Evolutionary conservation across 106 monocot species (phyloP), one percentile per base, ranked within the genome.

Genomic region (Dioscorea zingiberensis): DNA sequence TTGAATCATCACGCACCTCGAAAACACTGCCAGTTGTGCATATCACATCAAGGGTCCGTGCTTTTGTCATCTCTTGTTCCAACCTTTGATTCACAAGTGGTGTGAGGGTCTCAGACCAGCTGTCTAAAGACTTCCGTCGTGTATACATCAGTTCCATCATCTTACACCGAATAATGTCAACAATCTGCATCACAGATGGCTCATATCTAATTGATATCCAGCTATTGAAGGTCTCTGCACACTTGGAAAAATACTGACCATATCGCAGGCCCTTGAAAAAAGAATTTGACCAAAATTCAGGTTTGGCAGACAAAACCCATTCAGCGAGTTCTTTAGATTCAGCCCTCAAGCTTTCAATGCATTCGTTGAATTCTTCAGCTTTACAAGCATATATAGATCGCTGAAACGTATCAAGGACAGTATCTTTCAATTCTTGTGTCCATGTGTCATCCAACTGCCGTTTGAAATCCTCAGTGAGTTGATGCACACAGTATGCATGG

Each of bases 131-230:
- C 47, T 86, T 92, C 7, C 86, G 65, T 0, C 83, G 83, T 22
- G 54, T 75, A 55, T 89, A 93, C 59, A 98, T 98, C 72, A 84
- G 73, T 68, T 98, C 97, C 97, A 98, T 98, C 57, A 98, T 72
- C 71, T 76, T 98, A 61, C 92, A 98, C 56, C 97, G 71, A 10
- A 98, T 75, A 69, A 80, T 78, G 55, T 98, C 97, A 21, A 98
- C 71, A 67, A 92, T 84, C 62, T 98, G 97, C 1, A 98, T 79
- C 13, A 98, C 92, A 2, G 92, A 77, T 11, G 86, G 81, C 65
- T 89, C 88, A 25, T 92, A 74, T 55, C 86, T 78, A 13, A 79
- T 63, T 1, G 84, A 71, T 29, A 98, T 63, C 97, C 97, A 98
- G 27, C 70, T 53, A 60, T 82, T 77, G 64, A 86, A 80, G 7